Percentiles rank a stretch among this genome's conserved stretches.
Conservation (phyloP, 805 yeast genomes). For the Cyberlindnera euphorbiae region DNA sequence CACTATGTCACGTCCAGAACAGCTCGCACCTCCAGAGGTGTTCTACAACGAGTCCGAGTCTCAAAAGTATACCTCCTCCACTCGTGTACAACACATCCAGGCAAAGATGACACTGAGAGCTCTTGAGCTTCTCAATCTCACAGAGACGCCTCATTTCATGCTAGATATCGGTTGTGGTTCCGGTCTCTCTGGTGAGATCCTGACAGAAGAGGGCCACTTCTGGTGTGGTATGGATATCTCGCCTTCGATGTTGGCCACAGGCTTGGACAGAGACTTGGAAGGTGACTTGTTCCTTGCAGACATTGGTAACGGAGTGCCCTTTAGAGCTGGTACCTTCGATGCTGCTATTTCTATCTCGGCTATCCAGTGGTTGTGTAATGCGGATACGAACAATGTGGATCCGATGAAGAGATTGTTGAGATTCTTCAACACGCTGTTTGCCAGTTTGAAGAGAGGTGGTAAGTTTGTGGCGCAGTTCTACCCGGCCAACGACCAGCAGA, state of each 20-base stretch:
- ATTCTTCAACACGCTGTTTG: constrained; percentile 85
- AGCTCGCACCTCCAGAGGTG: constrained; percentile 93
- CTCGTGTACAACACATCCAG: constrained; percentile 97
- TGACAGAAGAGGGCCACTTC: constrained; percentile 86
- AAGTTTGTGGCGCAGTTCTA: constrained; percentile 97
- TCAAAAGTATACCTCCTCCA: constrained; percentile 80
- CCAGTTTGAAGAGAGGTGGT: constrained; percentile 87
- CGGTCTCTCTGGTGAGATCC: constrained; percentile 90
- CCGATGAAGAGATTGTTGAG: constrained; percentile 77
- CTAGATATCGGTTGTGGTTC: constrained; percentile 97
- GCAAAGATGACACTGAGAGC: constrained; percentile 97
- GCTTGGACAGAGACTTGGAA: constrained; percentile 84
- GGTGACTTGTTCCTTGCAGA: constrained; percentile 92
- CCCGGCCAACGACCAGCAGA: constrained; percentile 85
- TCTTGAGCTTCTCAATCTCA: constrained; percentile 72
- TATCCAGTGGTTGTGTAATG: constrained; percentile 97
- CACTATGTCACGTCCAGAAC: constrained; percentile 91
- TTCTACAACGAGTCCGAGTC: constrained; percentile 92
- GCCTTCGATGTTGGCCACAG: constrained; percentile 93
- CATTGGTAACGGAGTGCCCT: constrained; percentile 92
- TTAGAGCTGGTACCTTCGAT: constrained; percentile 93
- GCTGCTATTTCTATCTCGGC: constrained; percentile 95
- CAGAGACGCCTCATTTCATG: constrained; percentile 48
- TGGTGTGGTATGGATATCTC: constrained; percentile 98
- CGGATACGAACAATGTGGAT: constrained; percentile 76